phyloP scores from a whole-genome alignment of 2,329 filamentous ascomycete species.

The Grosmannia clavigera region DNA sequence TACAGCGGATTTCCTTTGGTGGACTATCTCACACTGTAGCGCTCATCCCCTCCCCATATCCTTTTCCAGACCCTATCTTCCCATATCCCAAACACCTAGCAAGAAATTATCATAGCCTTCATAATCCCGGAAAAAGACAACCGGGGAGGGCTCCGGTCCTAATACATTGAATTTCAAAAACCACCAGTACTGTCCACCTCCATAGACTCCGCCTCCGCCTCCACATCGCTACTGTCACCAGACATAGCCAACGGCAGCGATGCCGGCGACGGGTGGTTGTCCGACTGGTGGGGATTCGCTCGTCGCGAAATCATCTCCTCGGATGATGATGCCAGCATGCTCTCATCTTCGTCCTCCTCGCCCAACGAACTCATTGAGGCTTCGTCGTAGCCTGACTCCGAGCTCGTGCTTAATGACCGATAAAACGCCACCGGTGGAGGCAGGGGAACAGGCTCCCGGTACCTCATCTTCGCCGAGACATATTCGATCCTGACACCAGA shows the following conservation, averaged over 20 bases:
- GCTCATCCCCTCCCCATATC: neutral
- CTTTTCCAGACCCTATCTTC: neutral
- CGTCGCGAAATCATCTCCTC: constrained; percentile 21
- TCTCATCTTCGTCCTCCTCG: constrained; percentile 21
- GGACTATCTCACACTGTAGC: neutral
- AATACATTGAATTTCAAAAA: neutral
- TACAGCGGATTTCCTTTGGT: neutral
- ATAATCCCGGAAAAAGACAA: neutral
- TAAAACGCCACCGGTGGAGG: constrained; percentile 42
- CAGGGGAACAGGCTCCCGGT: constrained; percentile 33
- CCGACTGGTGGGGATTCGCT: constrained; percentile 26
- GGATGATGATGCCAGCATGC: constrained; percentile 17
- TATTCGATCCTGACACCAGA: constrained; percentile 31
- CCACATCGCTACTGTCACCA: constrained; percentile 23
- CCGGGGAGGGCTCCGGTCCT: too few species aligned
- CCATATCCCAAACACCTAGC: neutral
- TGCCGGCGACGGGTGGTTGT: constrained; percentile 24
- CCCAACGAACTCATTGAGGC: constrained; percentile 19
- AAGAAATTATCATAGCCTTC: neutral
- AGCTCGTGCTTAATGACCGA: constrained; percentile 31
- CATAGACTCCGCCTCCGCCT: constrained; percentile 1
- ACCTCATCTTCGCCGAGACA: constrained; percentile 27
- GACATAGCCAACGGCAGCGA: constrained; percentile 25
- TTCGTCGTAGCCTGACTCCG: constrained; percentile 13
- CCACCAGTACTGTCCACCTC: neutral